Conservation (phyloP, 345 rosid genomes). For the Carallia pectinifolia region DNA sequence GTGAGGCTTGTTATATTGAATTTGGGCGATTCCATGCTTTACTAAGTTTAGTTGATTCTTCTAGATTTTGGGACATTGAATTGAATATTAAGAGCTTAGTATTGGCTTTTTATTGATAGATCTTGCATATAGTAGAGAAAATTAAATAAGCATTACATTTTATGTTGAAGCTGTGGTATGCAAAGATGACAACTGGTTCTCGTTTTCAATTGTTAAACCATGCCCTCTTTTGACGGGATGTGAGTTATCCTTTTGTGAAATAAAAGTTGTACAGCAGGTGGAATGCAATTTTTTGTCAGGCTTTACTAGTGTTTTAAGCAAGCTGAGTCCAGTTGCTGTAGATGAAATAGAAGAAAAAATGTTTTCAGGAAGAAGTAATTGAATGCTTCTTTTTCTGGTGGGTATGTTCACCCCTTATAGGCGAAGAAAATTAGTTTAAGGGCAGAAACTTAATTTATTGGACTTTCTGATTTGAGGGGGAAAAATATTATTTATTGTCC, state of each 20-base stretch:
- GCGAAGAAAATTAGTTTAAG: neutral
- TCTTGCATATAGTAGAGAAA: no score
- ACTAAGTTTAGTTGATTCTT: no score
- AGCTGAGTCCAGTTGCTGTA: neutral
- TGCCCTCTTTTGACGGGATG: neutral
- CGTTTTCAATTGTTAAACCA: neutral
- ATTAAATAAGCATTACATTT: no score
- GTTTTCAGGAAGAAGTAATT: neutral
- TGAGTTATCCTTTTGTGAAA: neutral
- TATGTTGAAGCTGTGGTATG: no score
- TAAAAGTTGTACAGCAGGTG: neutral
- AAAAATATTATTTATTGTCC: constrained; percentile 3
- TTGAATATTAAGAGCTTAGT: no score
- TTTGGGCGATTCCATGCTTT: no score
- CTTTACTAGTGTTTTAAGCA: neutral
- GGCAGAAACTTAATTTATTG: neutral
- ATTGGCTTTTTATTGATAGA: no score
- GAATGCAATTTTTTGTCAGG: neutral
- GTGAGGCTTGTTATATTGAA: no score
- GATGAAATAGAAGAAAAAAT: neutral
- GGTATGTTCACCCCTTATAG: neutral
- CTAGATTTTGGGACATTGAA: no score
- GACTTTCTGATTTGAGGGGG: constrained; percentile 1
- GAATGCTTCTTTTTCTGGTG: neutral
- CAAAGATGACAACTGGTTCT: no score